phyloP scores from a whole-genome alignment of 768 basidiomycete species.

The Crassisporium funariophilum region DNA sequence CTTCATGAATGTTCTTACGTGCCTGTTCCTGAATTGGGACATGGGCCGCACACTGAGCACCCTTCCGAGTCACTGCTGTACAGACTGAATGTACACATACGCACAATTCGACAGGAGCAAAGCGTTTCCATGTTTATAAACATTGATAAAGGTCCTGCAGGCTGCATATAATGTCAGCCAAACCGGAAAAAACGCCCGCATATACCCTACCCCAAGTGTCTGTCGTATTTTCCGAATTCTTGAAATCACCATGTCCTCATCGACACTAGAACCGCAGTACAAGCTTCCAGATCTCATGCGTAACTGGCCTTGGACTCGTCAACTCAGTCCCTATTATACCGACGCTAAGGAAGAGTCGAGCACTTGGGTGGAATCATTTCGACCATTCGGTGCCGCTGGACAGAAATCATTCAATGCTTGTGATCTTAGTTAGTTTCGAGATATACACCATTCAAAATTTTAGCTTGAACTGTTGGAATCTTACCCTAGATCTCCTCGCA shows the following conservation, averaged over 20 bases:
- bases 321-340: conserved; percentile 39
- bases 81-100: too few relatives aligned
- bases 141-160: too few relatives aligned
- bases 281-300: conserved; percentile 31
- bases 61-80: too few relatives aligned
- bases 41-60: too few relatives aligned
- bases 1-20: too few relatives aligned
- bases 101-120: too few relatives aligned
- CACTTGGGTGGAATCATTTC: conserved; percentile 23
- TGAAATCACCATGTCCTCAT: background rate
- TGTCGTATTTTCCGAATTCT: background rate
- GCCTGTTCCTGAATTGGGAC: too few relatives aligned
- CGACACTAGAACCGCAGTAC: conserved; percentile 10
- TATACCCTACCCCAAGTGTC: too few relatives aligned
- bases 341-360: conserved; percentile 23
- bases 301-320: conserved; percentile 47
- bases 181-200: too few relatives aligned
- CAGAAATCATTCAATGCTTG: conserved; percentile 24
- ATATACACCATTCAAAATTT: too few relatives aligned
- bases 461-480: background rate
- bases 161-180: too few relatives aligned
- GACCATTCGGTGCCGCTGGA: conserved; percentile 20
- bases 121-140: too few relatives aligned
- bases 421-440: conserved; percentile 21
- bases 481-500: background rate